A percentile compares a stretch with the other conserved stretches of the same genome.
phyloP scores from a whole-genome alignment of 495 filamentous ascomycete species.

The Lindgomyces ingoldianus region DNA sequence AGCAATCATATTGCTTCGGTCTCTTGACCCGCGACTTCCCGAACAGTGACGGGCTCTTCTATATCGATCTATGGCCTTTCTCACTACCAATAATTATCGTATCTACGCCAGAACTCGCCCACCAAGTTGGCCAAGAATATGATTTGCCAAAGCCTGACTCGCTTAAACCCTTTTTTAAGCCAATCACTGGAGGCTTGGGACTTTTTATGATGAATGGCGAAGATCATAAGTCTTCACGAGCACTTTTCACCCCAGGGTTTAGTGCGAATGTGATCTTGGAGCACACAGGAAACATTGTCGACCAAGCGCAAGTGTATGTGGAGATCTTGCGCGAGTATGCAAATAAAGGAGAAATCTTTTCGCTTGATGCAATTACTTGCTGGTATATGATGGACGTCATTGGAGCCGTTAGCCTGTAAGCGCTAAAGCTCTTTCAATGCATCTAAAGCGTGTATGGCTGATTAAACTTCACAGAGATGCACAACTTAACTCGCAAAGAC shows the following conservation, averaged over 20 bases:
- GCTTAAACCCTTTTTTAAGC: neutral
- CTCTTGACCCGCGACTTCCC: neutral
- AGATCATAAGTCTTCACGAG: neutral
- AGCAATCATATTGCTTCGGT: neutral
- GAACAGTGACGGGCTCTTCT: neutral
- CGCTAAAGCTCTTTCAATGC: neutral
- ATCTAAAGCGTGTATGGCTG: neutral
- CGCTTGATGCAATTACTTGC: neutral
- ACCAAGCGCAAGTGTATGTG: neutral
- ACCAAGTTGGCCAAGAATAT: neutral
- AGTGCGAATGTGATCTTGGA: neutral
- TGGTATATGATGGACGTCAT: neutral
- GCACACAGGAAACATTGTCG: neutral
- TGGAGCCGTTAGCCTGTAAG: neutral
- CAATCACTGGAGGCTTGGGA: neutral
- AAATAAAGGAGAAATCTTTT: neutral
- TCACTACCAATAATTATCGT: neutral
- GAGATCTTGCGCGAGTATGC: neutral
- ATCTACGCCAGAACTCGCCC: neutral
- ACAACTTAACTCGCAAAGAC: neutral
- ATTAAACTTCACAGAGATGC: neutral
- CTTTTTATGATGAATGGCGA: neutral
- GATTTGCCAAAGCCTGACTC: neutral
- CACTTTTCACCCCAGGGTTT: neutral
- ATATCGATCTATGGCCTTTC: slow-evolving; percentile 9